phyloP scores from a whole-genome alignment of 805 yeast species.

The Saccharomycopsis selenospora region DNA sequence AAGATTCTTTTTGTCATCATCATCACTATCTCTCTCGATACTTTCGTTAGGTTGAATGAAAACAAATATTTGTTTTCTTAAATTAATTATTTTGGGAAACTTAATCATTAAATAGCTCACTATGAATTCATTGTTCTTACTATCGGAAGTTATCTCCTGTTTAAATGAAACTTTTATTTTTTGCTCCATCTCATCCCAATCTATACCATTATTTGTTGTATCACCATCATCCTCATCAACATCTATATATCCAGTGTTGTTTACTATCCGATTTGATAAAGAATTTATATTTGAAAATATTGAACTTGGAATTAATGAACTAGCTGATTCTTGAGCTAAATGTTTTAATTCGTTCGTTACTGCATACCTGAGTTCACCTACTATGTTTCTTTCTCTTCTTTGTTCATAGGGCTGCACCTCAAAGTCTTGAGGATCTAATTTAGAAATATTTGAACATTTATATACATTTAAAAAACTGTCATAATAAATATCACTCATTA shows the following conservation, averaged over 20 bases:
- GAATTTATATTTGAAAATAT: neutral
- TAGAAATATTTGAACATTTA: constrained; percentile 14
- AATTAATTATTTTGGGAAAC: constrained; percentile 8
- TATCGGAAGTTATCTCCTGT: constrained; percentile 3
- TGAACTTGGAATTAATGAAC: neutral
- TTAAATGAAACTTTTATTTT: constrained; percentile 9
- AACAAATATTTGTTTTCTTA: constrained; percentile 11
- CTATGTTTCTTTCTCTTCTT: neutral
- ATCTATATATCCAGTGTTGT: neutral
- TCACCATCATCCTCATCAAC: neutral
- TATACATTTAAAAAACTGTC: constrained; percentile 9
- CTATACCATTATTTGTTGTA: neutral
- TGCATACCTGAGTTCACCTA: neutral
- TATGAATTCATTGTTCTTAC: neutral
- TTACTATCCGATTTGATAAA: neutral
- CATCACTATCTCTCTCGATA: neutral
- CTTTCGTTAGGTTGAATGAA: constrained; percentile 7
- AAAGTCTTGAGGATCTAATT: constrained; percentile 3
- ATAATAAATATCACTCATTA: constrained; percentile 6
- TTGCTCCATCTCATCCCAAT: constrained; percentile 7
- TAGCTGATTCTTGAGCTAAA: neutral
- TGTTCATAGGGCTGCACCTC: neutral
- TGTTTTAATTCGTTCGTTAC: constrained; percentile 2
- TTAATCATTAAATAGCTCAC: constrained; percentile 8
- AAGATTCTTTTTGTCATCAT: neutral